Evolutionary conservation across 176 grass and related monocot species (phyloP).

Genomic region (Pontederia paniculata): DNA sequence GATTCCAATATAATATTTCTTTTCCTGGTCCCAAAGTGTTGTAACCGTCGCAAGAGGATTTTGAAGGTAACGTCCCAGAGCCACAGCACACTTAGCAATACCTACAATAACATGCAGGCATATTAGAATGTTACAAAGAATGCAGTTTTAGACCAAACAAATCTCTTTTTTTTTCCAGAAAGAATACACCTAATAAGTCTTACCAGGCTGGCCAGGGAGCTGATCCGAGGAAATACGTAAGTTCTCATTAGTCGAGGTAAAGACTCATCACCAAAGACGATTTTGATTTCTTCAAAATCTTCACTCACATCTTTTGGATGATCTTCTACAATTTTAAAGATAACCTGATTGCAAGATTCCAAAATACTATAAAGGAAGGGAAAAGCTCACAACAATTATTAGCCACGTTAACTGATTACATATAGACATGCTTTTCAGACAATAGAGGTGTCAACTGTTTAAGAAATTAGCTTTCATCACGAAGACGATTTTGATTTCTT

Average conservation of each 20-base stretch:
- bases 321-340: conserved; percentile 95
- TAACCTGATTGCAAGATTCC: conserved; percentile 35
- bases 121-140: conserved; percentile 5
- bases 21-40: conserved; percentile 86
- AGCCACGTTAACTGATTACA: too few species aligned
- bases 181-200: background rate
- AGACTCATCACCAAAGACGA: conserved; percentile 82
- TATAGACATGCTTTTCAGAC: too few species aligned
- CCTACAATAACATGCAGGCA: conserved; percentile 27
- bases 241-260: conserved; percentile 76
- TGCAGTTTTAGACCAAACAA: too few species aligned
- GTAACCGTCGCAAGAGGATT: conserved; percentile 86
- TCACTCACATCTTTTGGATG: conserved; percentile 63
- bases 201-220: conserved; percentile 76
- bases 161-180: background rate
- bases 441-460: background rate
- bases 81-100: conserved; percentile 86
- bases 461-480: conserved; percentile 28
- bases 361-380: conserved; percentile 11
- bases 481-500: conserved; percentile 59
- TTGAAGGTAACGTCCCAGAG: conserved; percentile 81
- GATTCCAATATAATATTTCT: conserved; percentile 97
- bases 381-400: background rate
- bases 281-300: conserved; percentile 62
- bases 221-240: conserved; percentile 87